Percentiles rank a stretch among this genome's conserved stretches.
These are phyloP conservation scores for Austroboletus rostrupii DNA, from an alignment of 1,284 basidiomycete genomes.

Conservation along the genomic window DNA sequence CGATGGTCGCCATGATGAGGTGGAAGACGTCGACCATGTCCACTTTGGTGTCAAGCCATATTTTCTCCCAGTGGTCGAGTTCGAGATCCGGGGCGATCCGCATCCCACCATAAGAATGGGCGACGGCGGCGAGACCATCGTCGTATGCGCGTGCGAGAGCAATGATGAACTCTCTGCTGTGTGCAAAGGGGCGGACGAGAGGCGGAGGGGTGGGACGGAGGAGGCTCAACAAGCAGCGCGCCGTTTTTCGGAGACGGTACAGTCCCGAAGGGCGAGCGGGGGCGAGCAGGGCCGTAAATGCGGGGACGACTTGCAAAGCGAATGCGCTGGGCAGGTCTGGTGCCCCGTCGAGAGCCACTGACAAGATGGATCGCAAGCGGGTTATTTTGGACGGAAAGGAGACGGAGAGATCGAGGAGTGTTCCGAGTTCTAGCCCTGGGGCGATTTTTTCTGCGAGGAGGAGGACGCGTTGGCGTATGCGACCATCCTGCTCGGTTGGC, in stretches of 20 bases:
- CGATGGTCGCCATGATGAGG: constrained; percentile 45
- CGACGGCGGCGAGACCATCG: constrained; percentile 47
- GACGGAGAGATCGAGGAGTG: constrained; percentile 59
- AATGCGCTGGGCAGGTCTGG: constrained; percentile 33
- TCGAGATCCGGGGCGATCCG: constrained; percentile 30
- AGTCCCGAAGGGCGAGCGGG: constrained; percentile 45
- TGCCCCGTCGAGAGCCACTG: constrained; percentile 34
- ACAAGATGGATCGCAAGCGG: constrained; percentile 44
- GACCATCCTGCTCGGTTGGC: constrained; percentile 37
- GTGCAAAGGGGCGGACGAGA: constrained; percentile 48
- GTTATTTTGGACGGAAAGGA: constrained; percentile 47
- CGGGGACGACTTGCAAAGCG: constrained; percentile 46
- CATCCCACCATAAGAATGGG: constrained; percentile 58
- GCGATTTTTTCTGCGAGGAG: constrained; percentile 53
- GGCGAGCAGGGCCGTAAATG: constrained; percentile 49
- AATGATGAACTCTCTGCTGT: constrained; percentile 49
- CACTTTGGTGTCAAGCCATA: constrained; percentile 69
- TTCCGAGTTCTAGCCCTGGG: constrained; percentile 45
- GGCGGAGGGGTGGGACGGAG: constrained; percentile 47
- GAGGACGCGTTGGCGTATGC: constrained; percentile 51
- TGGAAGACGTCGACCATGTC: constrained; percentile 68
- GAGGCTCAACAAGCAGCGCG: constrained; percentile 54
- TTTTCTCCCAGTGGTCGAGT: constrained; percentile 60
- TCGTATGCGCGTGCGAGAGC: constrained; percentile 59
- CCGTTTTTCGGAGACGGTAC: constrained; percentile 60